Base-by-base conservation (phyloP, 768 basidiomycete genomes). In the Suillus discolor region DNA sequence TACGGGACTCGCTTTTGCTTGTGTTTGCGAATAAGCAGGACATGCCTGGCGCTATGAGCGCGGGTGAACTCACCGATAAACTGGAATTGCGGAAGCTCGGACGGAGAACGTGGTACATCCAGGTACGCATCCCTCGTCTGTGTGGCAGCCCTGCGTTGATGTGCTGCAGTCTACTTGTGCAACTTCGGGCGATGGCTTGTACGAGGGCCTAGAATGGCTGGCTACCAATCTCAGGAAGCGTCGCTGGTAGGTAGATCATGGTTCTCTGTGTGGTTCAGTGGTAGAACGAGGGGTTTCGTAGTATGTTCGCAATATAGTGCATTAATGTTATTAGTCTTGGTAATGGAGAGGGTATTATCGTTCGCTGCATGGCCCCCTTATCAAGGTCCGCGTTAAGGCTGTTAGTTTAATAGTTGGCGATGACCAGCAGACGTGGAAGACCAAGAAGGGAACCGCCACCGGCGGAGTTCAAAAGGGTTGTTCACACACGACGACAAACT, bases 1-100 rank as follows among this genome's bases (percentile, higher is more conserved):
- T 99, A 96, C 94, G 92, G 79, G 96, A 98, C 69, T 97, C 96
- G 75, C 77, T 98, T 62, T 77, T 99, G 74, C 90, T 99, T 67
- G 96, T 99, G n/a, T 99, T 99, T 79, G 96, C 97, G 36, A 98
- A 99, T 82, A 99, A 99, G 82, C 97, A 98, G 80, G 97, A 98
- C 86, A 80, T 99, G 70, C 95, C 95, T 16, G 94, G 93, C 74
- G 97, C 96, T 36, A 97, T 99, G 97, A 95, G 94, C 18, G 96
- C 96, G 39, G 94, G 96, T 13, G 96, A 98, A 78, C 96, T 99
- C 47, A 99, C 97, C 16, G 97, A 97, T 79, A 97, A 97, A 78
- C 81, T 99, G 51, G 96, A 96, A 45, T 82, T 99, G 70, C 93
- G 97, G 77, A 85, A 90, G 71, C 97, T 99, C 96, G 89, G 94